Base-by-base conservation (phyloP, 2,329 filamentous ascomycete species). In the Cladobotryum protrusum region DNA sequence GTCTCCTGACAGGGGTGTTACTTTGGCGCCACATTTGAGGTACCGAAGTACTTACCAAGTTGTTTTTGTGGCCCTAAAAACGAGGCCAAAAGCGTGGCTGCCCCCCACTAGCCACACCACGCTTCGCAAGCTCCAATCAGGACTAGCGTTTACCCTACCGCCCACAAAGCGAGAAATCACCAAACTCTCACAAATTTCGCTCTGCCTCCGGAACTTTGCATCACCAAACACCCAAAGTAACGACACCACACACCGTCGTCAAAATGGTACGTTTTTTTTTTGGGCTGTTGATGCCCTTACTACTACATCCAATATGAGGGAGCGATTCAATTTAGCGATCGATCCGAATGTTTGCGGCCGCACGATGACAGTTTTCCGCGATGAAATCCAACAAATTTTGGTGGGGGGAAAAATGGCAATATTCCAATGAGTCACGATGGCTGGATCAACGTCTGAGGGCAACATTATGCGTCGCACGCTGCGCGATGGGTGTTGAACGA, bases 201-300 rank as follows among this genome's bases (percentile, higher is more conserved):
- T 56, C 59, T 54, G 56, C 57, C 59, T 59, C 59, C 53, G 63
- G 61, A 67, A 66, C 64, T 67, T 67, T 60, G 62, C 67, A 70
- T 72, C 67, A 67, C 66, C 68, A 69, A 67, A 67, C 63, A 66
- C 64, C 65, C 61, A 66, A 41, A 64, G 58, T 57, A 62, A 71
- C 68, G 68, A 66, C 67, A 69, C 63, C 67, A 58, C 66, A 68
- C 63, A 69, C 62, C 64, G 69, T 71, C 71, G 72, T 69, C 72
- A 75, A 74, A 68, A 75, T 75, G 72, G 72, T 71, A 70, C 54
- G 69, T 69, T 59, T 39, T 56, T 59, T 57, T 40, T n/a, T n/a
- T n/a, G n/a, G 48, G 43, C 34, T 37, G 34, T 44, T 46, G 35
- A 29, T 43, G 46, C 29, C 42, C 33, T 50, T 33, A 32, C 43